Evolutionary conservation across 179 eudicot species (phyloP), one percentile per base, ranked within the genome.

Genomic region (Pouteria campechiana): DNA sequence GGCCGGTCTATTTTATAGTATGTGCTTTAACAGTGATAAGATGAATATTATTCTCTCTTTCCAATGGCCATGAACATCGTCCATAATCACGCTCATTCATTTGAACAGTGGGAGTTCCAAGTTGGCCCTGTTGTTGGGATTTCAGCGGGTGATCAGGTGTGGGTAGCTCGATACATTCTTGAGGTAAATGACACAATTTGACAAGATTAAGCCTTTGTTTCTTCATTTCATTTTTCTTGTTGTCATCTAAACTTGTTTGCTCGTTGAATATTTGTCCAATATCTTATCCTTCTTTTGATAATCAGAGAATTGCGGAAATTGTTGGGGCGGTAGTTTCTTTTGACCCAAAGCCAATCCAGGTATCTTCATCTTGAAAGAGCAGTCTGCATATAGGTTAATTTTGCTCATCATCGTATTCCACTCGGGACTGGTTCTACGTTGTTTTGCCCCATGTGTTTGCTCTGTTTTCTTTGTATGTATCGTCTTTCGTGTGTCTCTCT

Each of bases 21-120:
- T n/a, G n/a, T n/a, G n/a, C n/a, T n/a, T n/a, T n/a, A n/a, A n/a
- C n/a, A n/a, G n/a, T n/a, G n/a, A n/a, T n/a, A n/a, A n/a, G n/a
- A n/a, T n/a, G n/a, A n/a, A n/a, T n/a, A n/a, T n/a, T n/a, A n/a
- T n/a, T n/a, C n/a, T n/a, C n/a, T n/a, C n/a, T n/a, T n/a, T n/a
- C n/a, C n/a, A n/a, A n/a, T n/a, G n/a, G n/a, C n/a, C n/a, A n/a
- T n/a, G n/a, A n/a, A n/a, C n/a, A n/a, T n/a, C n/a, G n/a, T n/a
- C n/a, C n/a, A n/a, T n/a, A n/a, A n/a, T n/a, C n/a, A n/a, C n/a
- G n/a, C n/a, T n/a, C n/a, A n/a, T n/a, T n/a, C n/a, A n/a, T n/a
- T n/a, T n/a, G n/a, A n/a, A n/a, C 15, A 75, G 87, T 79, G 87
- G 87, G 82, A 79, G 43, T 79, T 72, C 50, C 87, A 79, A 72